These are phyloP conservation scores for Rugosomyces carneus DNA, from an alignment of 1,284 basidiomycete genomes.

Conservation along the genomic window DNA sequence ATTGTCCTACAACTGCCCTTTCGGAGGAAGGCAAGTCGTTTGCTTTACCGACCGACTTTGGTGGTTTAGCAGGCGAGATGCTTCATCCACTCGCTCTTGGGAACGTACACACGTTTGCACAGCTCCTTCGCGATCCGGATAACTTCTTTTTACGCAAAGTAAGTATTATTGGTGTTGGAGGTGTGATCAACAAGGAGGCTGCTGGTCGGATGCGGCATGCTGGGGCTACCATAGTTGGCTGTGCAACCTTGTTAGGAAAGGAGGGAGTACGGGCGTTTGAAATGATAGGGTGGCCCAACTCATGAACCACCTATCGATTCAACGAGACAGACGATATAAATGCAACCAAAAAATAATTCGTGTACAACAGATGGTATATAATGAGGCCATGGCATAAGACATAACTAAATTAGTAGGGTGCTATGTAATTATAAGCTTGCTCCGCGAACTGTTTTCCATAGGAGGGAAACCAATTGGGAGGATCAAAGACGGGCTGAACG, in stretches of 20 bases:
- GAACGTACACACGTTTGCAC: slow-evolving; percentile 59
- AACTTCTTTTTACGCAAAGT: slow-evolving; percentile 39
- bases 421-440: background rate
- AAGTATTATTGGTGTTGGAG: slow-evolving; percentile 69
- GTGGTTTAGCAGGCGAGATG: slow-evolving; percentile 72
- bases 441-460: background rate
- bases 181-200: slow-evolving; percentile 58
- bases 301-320: no score
- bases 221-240: slow-evolving; percentile 66
- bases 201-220: slow-evolving; percentile 60
- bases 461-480: background rate
- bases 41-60: slow-evolving; percentile 56
- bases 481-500: background rate
- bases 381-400: background rate
- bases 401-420: background rate
- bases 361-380: background rate
- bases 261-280: slow-evolving; percentile 64
- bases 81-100: slow-evolving; percentile 71
- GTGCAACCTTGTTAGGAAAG: slow-evolving; percentile 67
- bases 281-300: slow-evolving; percentile 31
- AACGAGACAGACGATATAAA: background rate
- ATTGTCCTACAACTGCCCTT: background rate
- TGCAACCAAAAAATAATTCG: background rate
- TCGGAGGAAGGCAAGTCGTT: slow-evolving; percentile 25
- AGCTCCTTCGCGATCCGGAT: slow-evolving; percentile 38